These are phyloP conservation scores for Arctostaphylos glauca DNA, from an alignment of 148 eudicot species.

Conservation along the genomic window DNA sequence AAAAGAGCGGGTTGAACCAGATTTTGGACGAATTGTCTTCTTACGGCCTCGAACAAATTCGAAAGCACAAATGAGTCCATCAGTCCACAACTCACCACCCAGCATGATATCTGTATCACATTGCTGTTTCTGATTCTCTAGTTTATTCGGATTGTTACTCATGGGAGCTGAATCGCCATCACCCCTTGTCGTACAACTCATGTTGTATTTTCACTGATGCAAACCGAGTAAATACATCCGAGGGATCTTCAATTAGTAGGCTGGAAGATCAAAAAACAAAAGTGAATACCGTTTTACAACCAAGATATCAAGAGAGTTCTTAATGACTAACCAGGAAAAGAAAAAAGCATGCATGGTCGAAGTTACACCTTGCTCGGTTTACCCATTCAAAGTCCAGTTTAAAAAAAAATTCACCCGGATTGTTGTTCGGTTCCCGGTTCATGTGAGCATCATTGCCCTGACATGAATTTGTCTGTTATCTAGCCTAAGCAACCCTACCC, in stretches of 20 bases:
- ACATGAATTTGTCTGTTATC: too few relatives aligned
- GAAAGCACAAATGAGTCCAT: slow-evolving; percentile 91
- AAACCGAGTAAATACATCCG: not conserved
- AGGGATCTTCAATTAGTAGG: not conserved
- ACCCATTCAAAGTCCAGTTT: too few relatives aligned
- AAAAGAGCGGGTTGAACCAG: slow-evolving; percentile 24
- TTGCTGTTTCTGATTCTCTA: slow-evolving; percentile 35
- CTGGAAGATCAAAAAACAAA: not conserved
- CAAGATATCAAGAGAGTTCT: not conserved
- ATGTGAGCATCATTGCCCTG: too few relatives aligned
- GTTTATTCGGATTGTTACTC: slow-evolving; percentile 32
- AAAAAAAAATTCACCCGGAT: too few relatives aligned
- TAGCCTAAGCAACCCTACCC: too few relatives aligned
- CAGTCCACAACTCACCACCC: slow-evolving; percentile 71
- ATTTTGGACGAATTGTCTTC: slow-evolving; percentile 36
- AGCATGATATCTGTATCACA: slow-evolving; percentile 42
- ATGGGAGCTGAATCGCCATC: slow-evolving; percentile 21
- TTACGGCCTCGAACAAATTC: slow-evolving; percentile 64
- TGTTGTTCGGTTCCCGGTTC: too few relatives aligned
- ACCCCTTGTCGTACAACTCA: slow-evolving; percentile 33
- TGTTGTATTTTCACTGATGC: slow-evolving; percentile 17
- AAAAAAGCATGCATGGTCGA: not conserved
- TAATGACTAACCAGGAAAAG: not conserved
- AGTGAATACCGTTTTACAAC: not conserved
- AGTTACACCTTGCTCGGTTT: too few relatives aligned